Percentiles rank a stretch among this genome's conserved stretches.
These are phyloP conservation scores for Populus hybrid DNA, from an alignment of 441 rosid species.

Conservation along the genomic window DNA sequence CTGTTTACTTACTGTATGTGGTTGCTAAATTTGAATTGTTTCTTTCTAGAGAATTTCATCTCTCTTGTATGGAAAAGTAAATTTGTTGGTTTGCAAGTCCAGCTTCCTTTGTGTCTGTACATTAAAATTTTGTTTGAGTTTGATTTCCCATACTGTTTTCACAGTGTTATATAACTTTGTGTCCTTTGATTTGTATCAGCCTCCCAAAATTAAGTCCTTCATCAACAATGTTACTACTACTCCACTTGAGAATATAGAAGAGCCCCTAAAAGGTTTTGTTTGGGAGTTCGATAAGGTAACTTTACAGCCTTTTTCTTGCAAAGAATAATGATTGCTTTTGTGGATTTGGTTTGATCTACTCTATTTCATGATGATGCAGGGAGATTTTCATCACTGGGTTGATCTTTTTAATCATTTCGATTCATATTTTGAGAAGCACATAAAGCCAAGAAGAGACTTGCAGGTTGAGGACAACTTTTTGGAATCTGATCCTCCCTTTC, in stretches of 20 bases:
- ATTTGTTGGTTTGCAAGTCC: not conserved
- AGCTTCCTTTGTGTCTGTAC: conserved; percentile 3
- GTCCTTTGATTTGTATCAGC: conserved; percentile 49
- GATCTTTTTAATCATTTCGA: too few relatives aligned
- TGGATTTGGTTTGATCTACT: too few relatives aligned
- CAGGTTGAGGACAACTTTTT: too few relatives aligned
- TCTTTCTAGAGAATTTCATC: not conserved
- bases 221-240: conserved; percentile 62
- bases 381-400: too few relatives aligned
- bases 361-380: too few relatives aligned
- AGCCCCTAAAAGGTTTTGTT: too few relatives aligned
- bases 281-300: too few relatives aligned
- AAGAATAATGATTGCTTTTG: too few relatives aligned
- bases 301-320: too few relatives aligned
- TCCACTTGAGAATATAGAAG: conserved; percentile 77
- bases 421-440: too few relatives aligned
- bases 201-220: conserved; percentile 88
- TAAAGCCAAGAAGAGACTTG: too few relatives aligned
- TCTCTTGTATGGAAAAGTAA: not conserved
- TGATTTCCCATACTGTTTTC: conserved; percentile 11
- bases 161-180: not conserved
- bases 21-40: not conserved
- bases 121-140: conserved; percentile 5
- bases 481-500: too few relatives aligned
- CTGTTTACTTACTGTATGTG: not conserved